phyloP scores from a whole-genome alignment of 2,329 filamentous ascomycete species.

The Exophiala bonariae region DNA sequence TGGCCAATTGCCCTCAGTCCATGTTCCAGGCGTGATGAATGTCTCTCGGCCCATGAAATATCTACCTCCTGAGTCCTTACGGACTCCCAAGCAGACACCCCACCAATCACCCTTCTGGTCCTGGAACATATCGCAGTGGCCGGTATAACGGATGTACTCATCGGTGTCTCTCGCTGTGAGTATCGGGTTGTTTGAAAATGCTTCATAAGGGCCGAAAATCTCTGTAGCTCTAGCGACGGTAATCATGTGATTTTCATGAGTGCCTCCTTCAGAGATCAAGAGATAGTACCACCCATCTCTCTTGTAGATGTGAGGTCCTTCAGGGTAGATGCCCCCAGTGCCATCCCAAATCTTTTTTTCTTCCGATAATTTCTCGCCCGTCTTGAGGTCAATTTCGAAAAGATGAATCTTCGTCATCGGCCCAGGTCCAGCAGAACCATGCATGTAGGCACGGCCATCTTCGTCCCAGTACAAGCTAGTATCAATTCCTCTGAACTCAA shows the following conservation, averaged over 20 bases:
- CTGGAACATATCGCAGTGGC: slow-evolving; percentile 28
- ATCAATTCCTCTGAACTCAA: slow-evolving; percentile 44
- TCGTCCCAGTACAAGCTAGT: slow-evolving; percentile 51
- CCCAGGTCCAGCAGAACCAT: slow-evolving; percentile 28
- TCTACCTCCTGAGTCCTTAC: slow-evolving; percentile 22
- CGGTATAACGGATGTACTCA: slow-evolving; percentile 28
- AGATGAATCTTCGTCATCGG: slow-evolving; percentile 24
- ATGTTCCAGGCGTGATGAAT: slow-evolving; percentile 32
- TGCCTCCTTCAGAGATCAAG: slow-evolving; percentile 56
- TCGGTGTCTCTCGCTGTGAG: slow-evolving; percentile 40
- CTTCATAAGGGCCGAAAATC: slow-evolving; percentile 50
- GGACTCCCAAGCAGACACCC: slow-evolving; percentile 24
- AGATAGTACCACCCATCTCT: slow-evolving; percentile 56
- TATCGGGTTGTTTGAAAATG: slow-evolving; percentile 46
- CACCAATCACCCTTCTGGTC: slow-evolving; percentile 27
- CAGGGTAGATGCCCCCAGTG: slow-evolving; percentile 45
- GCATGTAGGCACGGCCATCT: slow-evolving; percentile 40
- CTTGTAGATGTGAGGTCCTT: slow-evolving; percentile 57
- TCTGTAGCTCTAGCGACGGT: slow-evolving; percentile 47
- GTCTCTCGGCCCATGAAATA: slow-evolving; percentile 36
- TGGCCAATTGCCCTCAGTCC: slow-evolving; percentile 31
- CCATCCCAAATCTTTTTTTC: slow-evolving; percentile 47
- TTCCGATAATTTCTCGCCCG: slow-evolving; percentile 34
- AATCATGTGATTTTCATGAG: slow-evolving; percentile 50
- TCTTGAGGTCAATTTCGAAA: slow-evolving; percentile 33